phyloP scores from a whole-genome alignment of 805 yeast genomes.

The Alloascoidea africana region DNA sequence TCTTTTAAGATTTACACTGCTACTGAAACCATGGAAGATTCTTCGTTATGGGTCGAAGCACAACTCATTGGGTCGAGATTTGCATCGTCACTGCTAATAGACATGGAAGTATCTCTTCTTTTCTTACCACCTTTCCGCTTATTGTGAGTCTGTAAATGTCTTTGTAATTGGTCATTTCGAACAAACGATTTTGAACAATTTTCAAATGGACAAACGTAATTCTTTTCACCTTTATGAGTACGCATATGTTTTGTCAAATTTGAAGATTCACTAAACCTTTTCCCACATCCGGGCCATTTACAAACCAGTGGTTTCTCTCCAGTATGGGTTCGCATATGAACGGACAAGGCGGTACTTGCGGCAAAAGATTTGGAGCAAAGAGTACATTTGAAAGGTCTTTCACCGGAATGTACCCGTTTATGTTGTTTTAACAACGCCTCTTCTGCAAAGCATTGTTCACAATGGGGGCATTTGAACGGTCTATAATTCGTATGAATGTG shows the following conservation, averaged over 20 bases:
- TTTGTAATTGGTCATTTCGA: constrained; percentile 12
- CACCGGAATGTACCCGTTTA: constrained; percentile 75
- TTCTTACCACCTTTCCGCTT: constrained; percentile 5
- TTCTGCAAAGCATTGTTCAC: constrained; percentile 62
- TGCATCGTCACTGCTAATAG: no score
- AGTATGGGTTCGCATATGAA: constrained; percentile 76
- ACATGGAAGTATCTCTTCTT: no score
- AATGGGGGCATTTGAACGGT: constrained; percentile 59
- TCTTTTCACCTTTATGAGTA: constrained; percentile 33
- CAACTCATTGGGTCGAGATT: no score
- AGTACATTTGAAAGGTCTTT: constrained; percentile 66
- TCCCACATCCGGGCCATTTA: constrained; percentile 67
- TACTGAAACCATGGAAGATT: no score
- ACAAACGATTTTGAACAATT: constrained; percentile 13
- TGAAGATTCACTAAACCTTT: constrained; percentile 77
- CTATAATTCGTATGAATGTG: constrained; percentile 78
- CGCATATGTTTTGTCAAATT: constrained; percentile 81
- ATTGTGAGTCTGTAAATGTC: constrained; percentile 11
- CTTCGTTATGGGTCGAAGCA: no score
- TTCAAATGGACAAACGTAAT: constrained; percentile 9
- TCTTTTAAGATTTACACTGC: no score
- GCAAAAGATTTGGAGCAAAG: constrained; percentile 69
- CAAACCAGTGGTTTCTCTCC: constrained; percentile 83
- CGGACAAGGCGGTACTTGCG: constrained; percentile 67
- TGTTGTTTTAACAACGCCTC: constrained; percentile 72